Evolutionary conservation across 371 early-diverging fungal genomes (phyloP).

Genomic region (Rhizomucor pusillus): DNA sequence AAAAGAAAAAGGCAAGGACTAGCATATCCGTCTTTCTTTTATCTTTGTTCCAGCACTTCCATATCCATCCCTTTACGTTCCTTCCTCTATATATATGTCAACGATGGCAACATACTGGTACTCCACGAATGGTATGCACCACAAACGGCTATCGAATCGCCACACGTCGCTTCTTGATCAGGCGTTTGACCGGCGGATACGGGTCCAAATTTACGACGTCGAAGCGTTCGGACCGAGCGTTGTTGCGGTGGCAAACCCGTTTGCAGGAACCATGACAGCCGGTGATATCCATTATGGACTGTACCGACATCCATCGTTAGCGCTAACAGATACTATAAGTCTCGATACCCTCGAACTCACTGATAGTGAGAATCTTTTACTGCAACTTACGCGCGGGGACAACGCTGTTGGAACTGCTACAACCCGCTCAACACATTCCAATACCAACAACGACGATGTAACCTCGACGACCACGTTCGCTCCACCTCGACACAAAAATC

Average conservation of each 20-base stretch:
- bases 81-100: neutral
- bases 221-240: conserved; percentile 15
- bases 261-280: conserved; percentile 24
- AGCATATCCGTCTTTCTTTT: too few relatives aligned
- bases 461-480: too few relatives aligned
- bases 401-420: too few relatives aligned
- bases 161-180: conserved; percentile 15
- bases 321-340: neutral
- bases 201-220: conserved; percentile 18
- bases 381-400: too few relatives aligned
- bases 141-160: conserved; percentile 15
- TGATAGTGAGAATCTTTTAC: conserved; percentile 1
- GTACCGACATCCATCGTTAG: conserved; percentile 17
- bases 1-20: too few relatives aligned
- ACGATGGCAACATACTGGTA: conserved; percentile 22
- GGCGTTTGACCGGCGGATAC: conserved; percentile 16
- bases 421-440: too few relatives aligned
- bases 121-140: conserved; percentile 22
- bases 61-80: neutral
- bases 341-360: conserved; percentile 6
- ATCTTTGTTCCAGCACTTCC: neutral
- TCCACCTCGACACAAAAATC: too few relatives aligned
- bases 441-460: too few relatives aligned
- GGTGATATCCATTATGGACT: conserved; percentile 29
- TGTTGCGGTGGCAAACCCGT: conserved; percentile 18